These are phyloP conservation scores for Drechslera avenae DNA, from an alignment of 2,329 filamentous ascomycete species.

Conservation along the genomic window DNA sequence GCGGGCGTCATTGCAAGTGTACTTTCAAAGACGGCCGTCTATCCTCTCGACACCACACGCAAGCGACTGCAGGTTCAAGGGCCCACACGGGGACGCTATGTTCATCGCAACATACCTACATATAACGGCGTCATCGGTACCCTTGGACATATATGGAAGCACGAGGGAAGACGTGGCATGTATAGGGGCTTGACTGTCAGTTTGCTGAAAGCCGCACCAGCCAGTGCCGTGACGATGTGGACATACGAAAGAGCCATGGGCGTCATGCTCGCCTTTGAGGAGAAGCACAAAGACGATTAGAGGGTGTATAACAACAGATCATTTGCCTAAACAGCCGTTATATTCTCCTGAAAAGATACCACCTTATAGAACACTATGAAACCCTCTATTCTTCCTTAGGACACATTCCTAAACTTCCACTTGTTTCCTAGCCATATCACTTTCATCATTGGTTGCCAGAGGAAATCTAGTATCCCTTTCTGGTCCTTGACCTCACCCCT, in stretches of 20 bases:
- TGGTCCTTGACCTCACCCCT: too few relatives aligned
- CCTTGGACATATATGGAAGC: slow-evolving; percentile 68
- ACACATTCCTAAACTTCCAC: too few relatives aligned
- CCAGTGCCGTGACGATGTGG: slow-evolving; percentile 92
- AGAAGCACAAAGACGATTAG: slow-evolving; percentile 15
- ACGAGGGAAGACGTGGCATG: slow-evolving; percentile 78
- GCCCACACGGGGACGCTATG: slow-evolving; percentile 77
- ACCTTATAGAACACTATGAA: too few relatives aligned
- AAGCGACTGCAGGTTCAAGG: slow-evolving; percentile 96
- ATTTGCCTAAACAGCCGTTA: too few relatives aligned
- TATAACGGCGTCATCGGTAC: slow-evolving; percentile 72
- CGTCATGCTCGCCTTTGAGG: slow-evolving; percentile 54
- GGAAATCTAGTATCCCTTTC: too few relatives aligned
- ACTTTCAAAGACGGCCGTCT: slow-evolving; percentile 84
- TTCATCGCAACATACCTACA: slow-evolving; percentile 85
- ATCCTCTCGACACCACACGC: slow-evolving; percentile 88
- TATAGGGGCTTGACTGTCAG: slow-evolving; percentile 90
- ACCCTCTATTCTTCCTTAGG: too few relatives aligned
- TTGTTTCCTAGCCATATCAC: too few relatives aligned
- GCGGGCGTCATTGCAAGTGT: slow-evolving; percentile 82
- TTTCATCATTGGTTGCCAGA: too few relatives aligned
- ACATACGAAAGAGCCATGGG: slow-evolving; percentile 81
- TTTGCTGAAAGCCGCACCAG: slow-evolving; percentile 90
- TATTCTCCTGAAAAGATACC: too few relatives aligned
- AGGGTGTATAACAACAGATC: not conserved